Conservation (phyloP, 306 rosid species). For the Oemleria cerasiformis region DNA sequence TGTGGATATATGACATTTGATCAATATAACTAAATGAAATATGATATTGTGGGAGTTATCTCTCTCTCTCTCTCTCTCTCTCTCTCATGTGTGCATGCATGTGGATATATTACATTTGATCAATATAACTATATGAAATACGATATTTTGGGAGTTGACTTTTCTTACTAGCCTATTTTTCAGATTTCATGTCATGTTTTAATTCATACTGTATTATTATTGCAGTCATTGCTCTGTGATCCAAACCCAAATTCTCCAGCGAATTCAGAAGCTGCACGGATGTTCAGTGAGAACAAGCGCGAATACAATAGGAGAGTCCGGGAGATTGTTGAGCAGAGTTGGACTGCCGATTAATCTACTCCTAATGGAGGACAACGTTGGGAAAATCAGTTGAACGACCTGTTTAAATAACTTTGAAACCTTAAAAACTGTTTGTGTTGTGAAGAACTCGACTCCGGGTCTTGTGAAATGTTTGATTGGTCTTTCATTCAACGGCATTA, state of each 20-base stretch:
- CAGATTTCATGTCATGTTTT: background rate
- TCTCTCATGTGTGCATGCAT: background rate
- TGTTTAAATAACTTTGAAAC: slow-evolving; percentile 49
- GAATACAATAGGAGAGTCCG: slow-evolving; percentile 92
- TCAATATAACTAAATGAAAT: background rate
- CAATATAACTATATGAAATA: background rate
- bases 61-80: too few relatives aligned
- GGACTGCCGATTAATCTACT: slow-evolving; percentile 85
- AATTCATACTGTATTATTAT: slow-evolving; percentile 12
- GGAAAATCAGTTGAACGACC: slow-evolving; percentile 36
- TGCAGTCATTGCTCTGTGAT: slow-evolving; percentile 96
- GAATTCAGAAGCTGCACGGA: slow-evolving; percentile 94
- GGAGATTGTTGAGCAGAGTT: slow-evolving; percentile 95
- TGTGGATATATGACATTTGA: background rate
- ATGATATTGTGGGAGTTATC: background rate
- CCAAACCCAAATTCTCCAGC: slow-evolving; percentile 99
- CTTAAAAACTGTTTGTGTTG: slow-evolving; percentile 45
- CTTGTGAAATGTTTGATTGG: slow-evolving; percentile 48
- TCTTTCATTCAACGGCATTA: slow-evolving; percentile 23
- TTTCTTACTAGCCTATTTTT: slow-evolving; percentile 8
- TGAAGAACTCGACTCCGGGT: slow-evolving; percentile 29
- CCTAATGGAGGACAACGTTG: slow-evolving; percentile 21
- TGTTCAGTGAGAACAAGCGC: slow-evolving; percentile 94
- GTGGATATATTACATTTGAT: background rate
- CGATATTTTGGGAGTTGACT: background rate